Conservation (phyloP, 1,139 yeast species). For the Magnusiomyces magnusii region DNA sequence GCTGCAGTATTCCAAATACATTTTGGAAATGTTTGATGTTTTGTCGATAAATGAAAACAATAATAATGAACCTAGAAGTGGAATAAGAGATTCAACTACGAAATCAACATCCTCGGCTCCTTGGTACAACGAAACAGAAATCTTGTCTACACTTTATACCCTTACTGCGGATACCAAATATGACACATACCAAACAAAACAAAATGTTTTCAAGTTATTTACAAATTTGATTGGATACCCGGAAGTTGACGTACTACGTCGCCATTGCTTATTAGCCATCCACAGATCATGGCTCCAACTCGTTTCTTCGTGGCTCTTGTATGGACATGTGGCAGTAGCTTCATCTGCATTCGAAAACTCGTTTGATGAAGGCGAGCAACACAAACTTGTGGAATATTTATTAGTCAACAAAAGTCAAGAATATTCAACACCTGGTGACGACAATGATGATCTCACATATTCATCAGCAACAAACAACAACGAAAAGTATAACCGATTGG, state of each 20-base stretch:
- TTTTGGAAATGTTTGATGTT: conserved; percentile 16
- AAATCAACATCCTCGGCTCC: conserved; percentile 18
- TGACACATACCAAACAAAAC: not conserved
- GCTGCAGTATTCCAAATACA: conserved; percentile 19
- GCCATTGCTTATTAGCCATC: conserved; percentile 20
- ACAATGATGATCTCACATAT: too few species aligned
- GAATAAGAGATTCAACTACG: conserved; percentile 5
- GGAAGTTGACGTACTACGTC: conserved; percentile 19
- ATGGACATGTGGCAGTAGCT: conserved; percentile 19
- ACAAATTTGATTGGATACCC: conserved; percentile 20
- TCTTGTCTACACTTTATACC: not conserved
- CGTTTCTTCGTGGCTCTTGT: conserved; percentile 25
- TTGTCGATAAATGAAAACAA: not conserved
- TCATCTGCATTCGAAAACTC: conserved; percentile 11
- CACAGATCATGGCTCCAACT: conserved; percentile 24
- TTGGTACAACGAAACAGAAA: conserved; percentile 4
- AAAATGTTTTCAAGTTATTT: conserved; percentile 11
- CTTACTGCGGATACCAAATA: not conserved
- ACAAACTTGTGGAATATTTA: conserved; percentile 15
- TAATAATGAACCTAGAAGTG: conserved; percentile 11
- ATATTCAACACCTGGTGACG: conserved; percentile 12
- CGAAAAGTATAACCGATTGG: conserved; percentile 4
- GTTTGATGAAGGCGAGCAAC: conserved; percentile 17
- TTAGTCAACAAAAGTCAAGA: not conserved
- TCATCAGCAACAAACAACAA: conserved; percentile 12